phyloP scores from a whole-genome alignment of 2,329 filamentous ascomycete species.

The Hansfordia pulvinata region DNA sequence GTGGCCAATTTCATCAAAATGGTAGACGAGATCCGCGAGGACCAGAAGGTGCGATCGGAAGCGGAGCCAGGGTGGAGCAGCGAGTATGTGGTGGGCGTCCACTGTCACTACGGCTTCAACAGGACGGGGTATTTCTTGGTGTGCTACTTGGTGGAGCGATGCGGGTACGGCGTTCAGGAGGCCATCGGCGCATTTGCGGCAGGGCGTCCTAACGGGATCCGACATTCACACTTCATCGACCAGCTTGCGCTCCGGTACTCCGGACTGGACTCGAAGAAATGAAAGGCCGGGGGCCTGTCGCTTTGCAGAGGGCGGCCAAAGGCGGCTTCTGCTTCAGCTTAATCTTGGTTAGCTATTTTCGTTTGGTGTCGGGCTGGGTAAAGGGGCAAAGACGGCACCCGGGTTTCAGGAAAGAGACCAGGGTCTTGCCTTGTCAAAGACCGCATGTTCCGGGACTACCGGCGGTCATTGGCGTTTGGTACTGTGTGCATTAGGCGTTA shows the following conservation, averaged over 20 bases:
- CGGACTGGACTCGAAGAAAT: constrained; percentile 9
- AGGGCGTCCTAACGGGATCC: constrained; percentile 68
- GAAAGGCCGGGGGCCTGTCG: neutral
- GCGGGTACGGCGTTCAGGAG: constrained; percentile 56
- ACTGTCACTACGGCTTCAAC: constrained; percentile 96
- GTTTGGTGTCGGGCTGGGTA: too few relatives aligned
- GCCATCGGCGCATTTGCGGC: constrained; percentile 68
- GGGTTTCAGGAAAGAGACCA: too few relatives aligned
- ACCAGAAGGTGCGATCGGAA: constrained; percentile 31
- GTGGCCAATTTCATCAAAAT: constrained; percentile 39
- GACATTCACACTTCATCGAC: constrained; percentile 81
- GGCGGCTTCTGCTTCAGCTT: too few relatives aligned
- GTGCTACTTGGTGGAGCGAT: constrained; percentile 76
- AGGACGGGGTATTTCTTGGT: constrained; percentile 84
- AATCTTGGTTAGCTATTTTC: too few relatives aligned
- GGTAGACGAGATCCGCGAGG: constrained; percentile 44
- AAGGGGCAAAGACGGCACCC: too few relatives aligned
- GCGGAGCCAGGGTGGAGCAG: constrained; percentile 24
- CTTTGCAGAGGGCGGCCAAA: too few relatives aligned
- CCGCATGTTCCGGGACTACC: too few relatives aligned
- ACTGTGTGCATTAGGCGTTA: too few relatives aligned
- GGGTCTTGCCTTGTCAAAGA: too few relatives aligned
- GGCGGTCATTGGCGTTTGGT: too few relatives aligned
- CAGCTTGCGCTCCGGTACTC: constrained; percentile 68
- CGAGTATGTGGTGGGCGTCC: constrained; percentile 58